Evolutionary conservation across 306 rosid species (phyloP).

Genomic region (Vicia sativa): DNA sequence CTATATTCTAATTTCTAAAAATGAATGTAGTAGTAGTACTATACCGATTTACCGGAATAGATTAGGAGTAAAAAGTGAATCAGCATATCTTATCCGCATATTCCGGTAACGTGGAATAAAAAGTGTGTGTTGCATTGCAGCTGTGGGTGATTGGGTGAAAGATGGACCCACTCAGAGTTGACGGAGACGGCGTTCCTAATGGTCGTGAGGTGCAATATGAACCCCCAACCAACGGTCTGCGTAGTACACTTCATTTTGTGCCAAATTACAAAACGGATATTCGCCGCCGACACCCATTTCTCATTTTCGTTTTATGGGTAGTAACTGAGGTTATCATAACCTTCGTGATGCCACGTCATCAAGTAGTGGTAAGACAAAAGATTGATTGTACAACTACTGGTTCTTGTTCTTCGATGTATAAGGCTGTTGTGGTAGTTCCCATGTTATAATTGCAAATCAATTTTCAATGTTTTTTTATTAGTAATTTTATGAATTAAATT

Average conservation of each 20-base stretch:
- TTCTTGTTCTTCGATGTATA: too few species aligned
- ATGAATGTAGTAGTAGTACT: neutral
- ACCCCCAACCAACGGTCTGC: conserved; percentile 19
- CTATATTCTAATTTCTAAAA: neutral
- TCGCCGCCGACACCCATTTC: conserved; percentile 5
- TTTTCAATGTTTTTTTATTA: too few species aligned
- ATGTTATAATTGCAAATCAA: too few species aligned
- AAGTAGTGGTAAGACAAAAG: too few species aligned
- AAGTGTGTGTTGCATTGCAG: conserved; percentile 38
- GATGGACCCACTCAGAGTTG: conserved; percentile 38
- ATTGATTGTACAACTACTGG: too few species aligned
- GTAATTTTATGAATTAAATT: too few species aligned
- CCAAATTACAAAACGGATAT: conserved; percentile 29
- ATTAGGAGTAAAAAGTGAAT: conserved; percentile 27
- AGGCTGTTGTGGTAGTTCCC: too few species aligned
- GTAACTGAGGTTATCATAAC: too few species aligned
- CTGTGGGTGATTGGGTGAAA: too few species aligned
- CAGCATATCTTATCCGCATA: conserved; percentile 51
- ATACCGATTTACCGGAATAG: neutral
- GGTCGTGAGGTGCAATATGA: conserved; percentile 51
- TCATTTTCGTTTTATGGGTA: too few species aligned
- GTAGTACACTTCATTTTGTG: conserved; percentile 12
- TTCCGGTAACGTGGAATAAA: conserved; percentile 36
- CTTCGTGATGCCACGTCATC: too few species aligned
- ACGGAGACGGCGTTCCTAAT: conserved; percentile 52